Evolutionary conservation across 768 basidiomycete genomes (phyloP).

Genomic region (Boletus speciosus): DNA sequence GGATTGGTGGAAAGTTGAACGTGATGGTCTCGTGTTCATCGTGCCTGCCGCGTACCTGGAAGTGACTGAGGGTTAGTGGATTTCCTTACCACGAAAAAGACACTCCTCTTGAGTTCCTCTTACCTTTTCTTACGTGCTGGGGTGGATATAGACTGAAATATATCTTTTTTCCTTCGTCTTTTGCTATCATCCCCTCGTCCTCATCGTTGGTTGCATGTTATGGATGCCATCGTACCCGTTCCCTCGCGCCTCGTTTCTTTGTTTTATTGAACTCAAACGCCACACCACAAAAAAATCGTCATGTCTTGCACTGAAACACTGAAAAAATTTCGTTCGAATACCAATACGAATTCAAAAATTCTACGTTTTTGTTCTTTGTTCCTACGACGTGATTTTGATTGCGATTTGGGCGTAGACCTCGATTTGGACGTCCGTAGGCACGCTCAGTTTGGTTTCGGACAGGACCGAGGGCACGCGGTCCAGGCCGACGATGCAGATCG

Average conservation of each 20-base stretch:
- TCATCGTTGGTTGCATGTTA: conserved; percentile 10
- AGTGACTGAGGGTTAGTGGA: conserved; percentile 84
- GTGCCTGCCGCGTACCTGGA: conserved; percentile 93
- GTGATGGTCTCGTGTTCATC: conserved; percentile 78
- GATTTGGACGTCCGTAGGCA: background rate
- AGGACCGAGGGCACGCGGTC: background rate
- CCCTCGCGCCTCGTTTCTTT: background rate
- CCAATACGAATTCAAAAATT: conserved; percentile 15
- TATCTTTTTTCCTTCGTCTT: conserved; percentile 45
- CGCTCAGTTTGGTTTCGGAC: background rate
- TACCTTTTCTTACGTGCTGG: conserved; percentile 40
- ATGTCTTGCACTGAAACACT: conserved; percentile 1
- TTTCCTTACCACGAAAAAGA: conserved; percentile 26
- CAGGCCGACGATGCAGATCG: background rate
- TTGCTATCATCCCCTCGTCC: conserved; percentile 34
- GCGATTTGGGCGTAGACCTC: conserved; percentile 6
- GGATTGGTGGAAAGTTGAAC: conserved; percentile 97
- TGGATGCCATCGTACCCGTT: conserved; percentile 11
- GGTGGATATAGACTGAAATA: conserved; percentile 77
- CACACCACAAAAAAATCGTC: conserved; percentile 1
- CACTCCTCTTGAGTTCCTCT: conserved; percentile 52
- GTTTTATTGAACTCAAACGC: conserved; percentile 1
- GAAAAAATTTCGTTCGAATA: conserved; percentile 1
- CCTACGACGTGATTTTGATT: conserved; percentile 9
- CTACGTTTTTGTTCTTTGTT: conserved; percentile 3